Base-by-base conservation (phyloP, 1,139 yeast genomes). In the Taphrina deformans region DNA sequence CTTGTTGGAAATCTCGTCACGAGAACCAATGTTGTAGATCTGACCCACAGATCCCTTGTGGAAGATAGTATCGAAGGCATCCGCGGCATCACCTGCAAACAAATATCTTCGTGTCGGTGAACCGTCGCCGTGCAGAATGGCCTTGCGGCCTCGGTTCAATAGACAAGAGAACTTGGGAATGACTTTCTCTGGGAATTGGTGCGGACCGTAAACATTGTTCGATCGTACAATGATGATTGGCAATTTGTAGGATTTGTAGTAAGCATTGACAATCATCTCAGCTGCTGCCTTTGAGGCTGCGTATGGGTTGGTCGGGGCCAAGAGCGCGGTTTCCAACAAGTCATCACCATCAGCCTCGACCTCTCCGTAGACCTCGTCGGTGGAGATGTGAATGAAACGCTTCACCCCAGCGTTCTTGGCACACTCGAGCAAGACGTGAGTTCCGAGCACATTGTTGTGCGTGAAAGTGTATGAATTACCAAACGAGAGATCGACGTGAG, bases 341-440 rank as follows among this genome's bases (percentile, higher is more conserved):
- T 74, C 77, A 7, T 70, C 68, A 7, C 69, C 73, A 10, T 70
- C 71, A 5, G 66, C 79, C 3, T 67, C 65, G 3, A 71, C 74
- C n/a, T 74, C 76, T 0, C 87, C 87, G 68, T 84, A 84, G 0
- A 84, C 87, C 69, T 84, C 88, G 70, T 84, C 88, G 0, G 88
- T 84, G 2, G 87, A 84, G 68, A 84, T 76, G 70, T 84, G 86
- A 2, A 84, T 67, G 59, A 83, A 76, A 14, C 71, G 64, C 40
- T 70, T 67, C n/a, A 76, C 69, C 21, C 69, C 69, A 61, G 66
- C 69, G 46, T 67, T 66, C 44, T 82, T 74, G 60, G 76, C 73
- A 50, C 78, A 76, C 71, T 84, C 87, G 16, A 84, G 74, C 31
- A 84, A 69, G 41, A 79, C 80, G 68, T 82, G 85, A 0, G 85